phyloP scores from a whole-genome alignment of 169 alveolate species.

The Babesia divergens region DNA sequence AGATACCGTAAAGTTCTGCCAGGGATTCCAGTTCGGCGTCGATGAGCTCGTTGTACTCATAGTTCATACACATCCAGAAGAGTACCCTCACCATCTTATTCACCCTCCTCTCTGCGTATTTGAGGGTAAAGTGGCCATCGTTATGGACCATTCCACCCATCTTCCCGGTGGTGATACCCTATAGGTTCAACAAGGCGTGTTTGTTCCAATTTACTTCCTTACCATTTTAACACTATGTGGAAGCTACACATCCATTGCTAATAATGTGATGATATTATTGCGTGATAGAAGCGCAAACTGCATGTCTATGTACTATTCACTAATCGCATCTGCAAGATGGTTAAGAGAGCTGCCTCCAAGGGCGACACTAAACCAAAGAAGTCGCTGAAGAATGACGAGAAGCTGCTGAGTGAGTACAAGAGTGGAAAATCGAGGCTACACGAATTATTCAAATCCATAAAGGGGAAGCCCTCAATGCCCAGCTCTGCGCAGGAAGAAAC shows the following conservation, averaged over 20 bases:
- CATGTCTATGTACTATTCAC: no score
- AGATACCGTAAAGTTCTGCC: slow-evolving; percentile 5
- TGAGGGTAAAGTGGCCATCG: no score
- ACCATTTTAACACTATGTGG: no score
- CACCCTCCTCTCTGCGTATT: no score
- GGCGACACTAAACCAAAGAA: background rate
- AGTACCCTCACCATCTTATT: slow-evolving; percentile 34
- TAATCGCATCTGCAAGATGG: background rate
- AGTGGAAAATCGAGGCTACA: slow-evolving; percentile 7
- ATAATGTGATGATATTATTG: no score
- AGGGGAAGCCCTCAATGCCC: background rate
- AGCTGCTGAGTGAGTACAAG: background rate
- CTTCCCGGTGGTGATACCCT: no score
- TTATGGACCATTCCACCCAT: no score
- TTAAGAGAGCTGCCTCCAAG: background rate
- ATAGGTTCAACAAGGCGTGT: no score
- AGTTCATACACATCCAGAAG: slow-evolving; percentile 56
- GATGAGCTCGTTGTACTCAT: slow-evolving; percentile 56
- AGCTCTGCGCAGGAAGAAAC: background rate
- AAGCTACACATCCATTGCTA: no score
- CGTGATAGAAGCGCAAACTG: no score
- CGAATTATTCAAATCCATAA: slow-evolving; percentile 3
- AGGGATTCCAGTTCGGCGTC: slow-evolving; percentile 56
- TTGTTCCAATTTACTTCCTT: no score
- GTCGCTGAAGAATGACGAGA: background rate